These are phyloP conservation scores for Phytophthora brassicae DNA, from an alignment of 352 stramenopile genomes.

Conservation along the genomic window DNA sequence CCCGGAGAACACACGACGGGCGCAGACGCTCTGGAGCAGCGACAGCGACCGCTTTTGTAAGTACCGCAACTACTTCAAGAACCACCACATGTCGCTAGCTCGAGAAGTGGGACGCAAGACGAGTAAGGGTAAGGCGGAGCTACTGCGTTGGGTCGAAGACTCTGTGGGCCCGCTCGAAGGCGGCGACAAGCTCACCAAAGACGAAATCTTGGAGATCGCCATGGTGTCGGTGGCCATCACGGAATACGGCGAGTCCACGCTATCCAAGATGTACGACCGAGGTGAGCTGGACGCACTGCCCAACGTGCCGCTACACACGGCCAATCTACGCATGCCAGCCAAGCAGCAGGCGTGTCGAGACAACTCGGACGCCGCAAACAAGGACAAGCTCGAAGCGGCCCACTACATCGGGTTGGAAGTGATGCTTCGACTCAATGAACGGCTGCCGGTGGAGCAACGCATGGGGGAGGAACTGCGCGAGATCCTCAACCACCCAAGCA, in stretches of 20 bases:
- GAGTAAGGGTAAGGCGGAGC: constrained; percentile 35
- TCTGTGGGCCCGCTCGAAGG: constrained; percentile 28
- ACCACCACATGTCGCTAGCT: constrained; percentile 47
- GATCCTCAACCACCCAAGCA: constrained; percentile 47
- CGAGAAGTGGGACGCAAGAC: constrained; percentile 38
- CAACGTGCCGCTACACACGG: constrained; percentile 41
- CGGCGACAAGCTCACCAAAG: constrained; percentile 30
- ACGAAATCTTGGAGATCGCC: constrained; percentile 43
- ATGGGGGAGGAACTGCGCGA: constrained; percentile 46
- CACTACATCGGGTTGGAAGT: constrained; percentile 53
- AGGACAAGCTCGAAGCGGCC: constrained; percentile 40
- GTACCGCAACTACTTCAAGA: constrained; percentile 57
- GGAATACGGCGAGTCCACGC: constrained; percentile 30
- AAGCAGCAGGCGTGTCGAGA: constrained; percentile 46
- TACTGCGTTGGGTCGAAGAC: constrained; percentile 35
- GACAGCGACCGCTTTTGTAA: constrained; percentile 41
- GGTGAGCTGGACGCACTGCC: constrained; percentile 38
- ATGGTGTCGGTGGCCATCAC: constrained; percentile 43
- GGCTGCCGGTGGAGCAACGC: constrained; percentile 34
- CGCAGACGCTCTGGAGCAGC: constrained; percentile 21
- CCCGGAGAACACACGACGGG: constrained; percentile 30
- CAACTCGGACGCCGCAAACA: constrained; percentile 36
- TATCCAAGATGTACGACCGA: constrained; percentile 33
- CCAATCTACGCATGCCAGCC: constrained; percentile 36
- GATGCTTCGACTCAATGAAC: constrained; percentile 48